These are phyloP conservation scores for Mastigamoeba balamuthi DNA, from an alignment of 78 protist species.

Conservation along the genomic window DNA sequence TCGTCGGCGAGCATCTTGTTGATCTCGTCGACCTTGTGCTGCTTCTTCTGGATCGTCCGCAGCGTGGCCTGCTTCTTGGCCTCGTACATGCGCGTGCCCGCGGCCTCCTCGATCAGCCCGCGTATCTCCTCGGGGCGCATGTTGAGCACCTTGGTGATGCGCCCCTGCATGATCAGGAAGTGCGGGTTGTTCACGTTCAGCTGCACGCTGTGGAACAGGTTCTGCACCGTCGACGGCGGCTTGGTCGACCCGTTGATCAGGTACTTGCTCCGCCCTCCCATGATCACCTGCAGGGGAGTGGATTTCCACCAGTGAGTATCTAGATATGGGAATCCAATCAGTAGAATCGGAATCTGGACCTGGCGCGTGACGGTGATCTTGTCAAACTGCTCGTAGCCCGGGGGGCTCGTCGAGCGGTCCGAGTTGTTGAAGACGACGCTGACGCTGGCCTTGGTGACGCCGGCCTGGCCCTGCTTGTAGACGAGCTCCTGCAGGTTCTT, in stretches of 20 bases:
- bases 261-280: slow-evolving; percentile 92
- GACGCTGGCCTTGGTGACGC: slow-evolving; percentile 90
- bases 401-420: slow-evolving; percentile 72
- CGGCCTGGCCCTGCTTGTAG: slow-evolving; percentile 97
- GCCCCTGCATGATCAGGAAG: slow-evolving; percentile 99
- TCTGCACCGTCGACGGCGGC: slow-evolving; percentile 59
- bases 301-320: background rate
- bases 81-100: slow-evolving; percentile 98
- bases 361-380: slow-evolving; percentile 89
- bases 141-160: slow-evolving; percentile 95
- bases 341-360: slow-evolving; percentile 18
- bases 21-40: slow-evolving; percentile 79
- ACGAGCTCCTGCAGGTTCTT: slow-evolving; percentile 80
- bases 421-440: slow-evolving; percentile 89
- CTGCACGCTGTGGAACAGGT: slow-evolving; percentile 94
- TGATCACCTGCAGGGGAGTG: slow-evolving; percentile 49
- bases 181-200: slow-evolving; percentile 99
- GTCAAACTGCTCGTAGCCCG: slow-evolving; percentile 80
- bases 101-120: slow-evolving; percentile 97
- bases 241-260: slow-evolving; percentile 81
- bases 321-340: background rate
- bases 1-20: slow-evolving; percentile 69
- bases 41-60: slow-evolving; percentile 82
- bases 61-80: slow-evolving; percentile 67
- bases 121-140: slow-evolving; percentile 96